A percentile compares a stretch with the other conserved stretches of the same genome.
Evolutionary conservation across 2,329 filamentous ascomycete genomes (phyloP).

Genomic region (Clonostachys rosea): DNA sequence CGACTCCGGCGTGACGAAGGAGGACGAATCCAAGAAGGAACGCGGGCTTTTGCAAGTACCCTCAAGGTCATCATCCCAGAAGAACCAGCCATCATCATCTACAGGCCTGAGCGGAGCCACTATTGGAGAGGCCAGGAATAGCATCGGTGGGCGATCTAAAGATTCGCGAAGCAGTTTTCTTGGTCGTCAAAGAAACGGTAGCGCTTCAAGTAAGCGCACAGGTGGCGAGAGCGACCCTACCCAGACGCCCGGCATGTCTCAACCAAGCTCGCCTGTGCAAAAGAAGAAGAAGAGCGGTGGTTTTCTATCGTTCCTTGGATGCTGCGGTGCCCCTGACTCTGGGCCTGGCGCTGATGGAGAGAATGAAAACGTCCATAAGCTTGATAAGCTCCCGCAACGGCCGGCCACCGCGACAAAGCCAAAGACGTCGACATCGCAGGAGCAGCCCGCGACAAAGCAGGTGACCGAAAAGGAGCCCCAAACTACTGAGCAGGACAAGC

Average conservation of each 20-base stretch:
- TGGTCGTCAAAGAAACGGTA: slow-evolving; percentile 60
- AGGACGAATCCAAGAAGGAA: slow-evolving; percentile 40
- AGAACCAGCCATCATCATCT: slow-evolving; percentile 54
- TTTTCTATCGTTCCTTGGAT: slow-evolving; percentile 59
- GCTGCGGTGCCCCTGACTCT: slow-evolving; percentile 61
- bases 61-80: slow-evolving; percentile 57
- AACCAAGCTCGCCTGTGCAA: slow-evolving; percentile 45
- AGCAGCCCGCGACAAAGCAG: slow-evolving; percentile 34
- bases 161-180: slow-evolving; percentile 62
- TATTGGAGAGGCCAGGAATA: slow-evolving; percentile 54
- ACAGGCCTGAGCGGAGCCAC: slow-evolving; percentile 58
- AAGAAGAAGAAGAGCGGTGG: slow-evolving; percentile 51
- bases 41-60: slow-evolving; percentile 52
- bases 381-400: slow-evolving; percentile 50
- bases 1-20: slow-evolving; percentile 21
- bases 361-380: slow-evolving; percentile 49
- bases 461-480: slow-evolving; percentile 47
- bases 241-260: slow-evolving; percentile 41
- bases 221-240: slow-evolving; percentile 47
- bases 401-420: slow-evolving; percentile 47
- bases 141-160: slow-evolving; percentile 60
- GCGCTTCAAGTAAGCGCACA: slow-evolving; percentile 61
- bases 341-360: slow-evolving; percentile 47
- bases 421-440: slow-evolving; percentile 46
- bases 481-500: slow-evolving; percentile 28